Percentiles rank a stretch among this genome's conserved stretches.
These are phyloP conservation scores for Zymoseptoria crescenta DNA, from an alignment of 2,329 filamentous ascomycete species.

Conservation along the genomic window DNA sequence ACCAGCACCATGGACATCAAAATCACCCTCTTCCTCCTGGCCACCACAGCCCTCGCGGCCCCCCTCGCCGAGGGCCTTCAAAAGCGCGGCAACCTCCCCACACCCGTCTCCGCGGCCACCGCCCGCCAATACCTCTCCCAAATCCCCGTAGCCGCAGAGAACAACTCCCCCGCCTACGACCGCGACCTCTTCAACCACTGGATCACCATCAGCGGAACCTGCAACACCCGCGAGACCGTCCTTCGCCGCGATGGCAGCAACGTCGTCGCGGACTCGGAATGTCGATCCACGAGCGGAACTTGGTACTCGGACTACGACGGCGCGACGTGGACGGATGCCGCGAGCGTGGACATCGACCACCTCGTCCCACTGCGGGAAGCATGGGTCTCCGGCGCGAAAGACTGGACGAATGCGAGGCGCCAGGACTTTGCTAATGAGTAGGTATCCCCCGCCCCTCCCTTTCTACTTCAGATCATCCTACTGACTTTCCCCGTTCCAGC, in stretches of 20 bases:
- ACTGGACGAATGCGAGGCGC: conserved; percentile 62
- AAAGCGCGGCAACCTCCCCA: conserved; percentile 24
- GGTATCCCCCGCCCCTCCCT: not conserved
- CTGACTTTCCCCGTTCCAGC: conserved; percentile 46
- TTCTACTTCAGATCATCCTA: not conserved
- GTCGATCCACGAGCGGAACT: conserved; percentile 55
- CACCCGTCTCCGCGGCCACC: conserved; percentile 23
- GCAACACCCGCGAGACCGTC: conserved; percentile 64
- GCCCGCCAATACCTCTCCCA: conserved; percentile 22
- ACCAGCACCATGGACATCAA: conserved; percentile 16
- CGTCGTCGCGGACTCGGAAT: conserved; percentile 53
- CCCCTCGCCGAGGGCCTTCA: conserved; percentile 13
- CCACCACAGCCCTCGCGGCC: conserved; percentile 17
- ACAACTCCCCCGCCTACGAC: conserved; percentile 44
- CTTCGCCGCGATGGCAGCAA: conserved; percentile 63
- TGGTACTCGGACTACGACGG: conserved; percentile 72
- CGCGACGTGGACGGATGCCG: conserved; percentile 57
- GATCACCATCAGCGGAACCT: conserved; percentile 56
- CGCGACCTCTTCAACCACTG: conserved; percentile 66
- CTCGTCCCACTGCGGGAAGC: conserved; percentile 59
- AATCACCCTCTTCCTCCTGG: conserved; percentile 13
- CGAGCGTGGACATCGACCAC: conserved; percentile 75
- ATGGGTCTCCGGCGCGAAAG: conserved; percentile 54
- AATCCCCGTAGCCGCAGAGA: conserved; percentile 21
- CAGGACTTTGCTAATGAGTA: conserved; percentile 56